Evolutionary conservation across 129 eudicot genomes (phyloP), one percentile per base, ranked within the genome.

Genomic region (Glebionis coronaria): DNA sequence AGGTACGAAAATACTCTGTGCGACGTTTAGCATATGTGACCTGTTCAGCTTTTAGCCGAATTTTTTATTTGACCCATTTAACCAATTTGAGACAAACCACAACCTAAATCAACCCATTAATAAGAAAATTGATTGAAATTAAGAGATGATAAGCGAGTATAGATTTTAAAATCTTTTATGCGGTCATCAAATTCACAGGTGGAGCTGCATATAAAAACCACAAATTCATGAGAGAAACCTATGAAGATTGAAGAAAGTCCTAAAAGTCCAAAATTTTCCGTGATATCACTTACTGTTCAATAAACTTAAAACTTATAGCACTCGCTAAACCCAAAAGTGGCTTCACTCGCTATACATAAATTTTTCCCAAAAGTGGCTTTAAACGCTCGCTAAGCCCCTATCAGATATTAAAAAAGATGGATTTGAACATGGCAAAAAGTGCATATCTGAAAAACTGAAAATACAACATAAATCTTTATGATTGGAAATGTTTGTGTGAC

Each of bases 201-300:
- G 96, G 88, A 56, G 95, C 85, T 49, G 86, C 95, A 50, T 92
- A 88, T 74, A 85, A 86, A 59, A 92, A 92, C 66, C 72, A 75
- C 82, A 92, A 88, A 83, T 71, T 88, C 76, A 79, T 80, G 73
- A 88, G 77, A 78, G 96, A 86, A 78, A 78, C 95, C 50, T 63
- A 84, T 35, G 9, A 7, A 35, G 42, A 35, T 35, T 72, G 73
- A 64, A 52, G 85, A 40, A 61, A 80, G 75, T 77, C 63, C 80
- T 29, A 80, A 53, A 5, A 82, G 28, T 70, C 64, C 70, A 35
- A 80, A 76, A 19, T 60, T 46, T 4, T 56, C 91, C 25, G 56
- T 86, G 10, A 46, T 68, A 75, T 74, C 79, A 46, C 23, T 16
- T 57, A 18, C 67, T 1, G 55, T 74, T 56, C 54, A 73, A 53